Evolutionary conservation across 2,329 filamentous ascomycete genomes (phyloP).

Genomic region (Pseudocercospora pini-densiflorae): DNA sequence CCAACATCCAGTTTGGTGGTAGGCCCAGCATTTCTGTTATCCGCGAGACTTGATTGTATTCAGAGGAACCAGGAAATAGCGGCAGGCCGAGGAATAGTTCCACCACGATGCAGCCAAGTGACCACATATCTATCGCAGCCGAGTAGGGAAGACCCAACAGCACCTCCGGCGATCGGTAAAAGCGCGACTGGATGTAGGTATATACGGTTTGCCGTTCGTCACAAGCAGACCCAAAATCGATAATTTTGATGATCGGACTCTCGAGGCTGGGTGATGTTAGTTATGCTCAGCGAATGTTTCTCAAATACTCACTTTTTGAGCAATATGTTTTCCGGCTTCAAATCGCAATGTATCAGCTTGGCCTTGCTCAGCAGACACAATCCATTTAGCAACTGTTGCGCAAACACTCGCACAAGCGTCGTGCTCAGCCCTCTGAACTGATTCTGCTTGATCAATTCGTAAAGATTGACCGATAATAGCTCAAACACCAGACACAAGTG

Average conservation of each 20-base stretch:
- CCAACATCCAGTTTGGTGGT: conserved; percentile 98
- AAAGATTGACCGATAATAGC: conserved; percentile 93
- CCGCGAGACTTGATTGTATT: conserved; percentile 97
- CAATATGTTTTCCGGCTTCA: conserved; percentile 97
- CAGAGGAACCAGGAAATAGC: conserved; percentile 93
- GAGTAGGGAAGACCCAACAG: conserved; percentile 95
- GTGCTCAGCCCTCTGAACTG: conserved; percentile 98
- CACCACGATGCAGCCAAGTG: conserved; percentile 95
- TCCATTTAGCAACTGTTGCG: conserved; percentile 93
- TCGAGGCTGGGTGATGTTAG: conserved; percentile 65
- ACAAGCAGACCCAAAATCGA: conserved; percentile 98
- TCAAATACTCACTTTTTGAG: conserved; percentile 75
- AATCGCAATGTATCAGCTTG: conserved; percentile 93
- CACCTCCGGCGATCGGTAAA: conserved; percentile 97
- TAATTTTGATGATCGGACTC: conserved; percentile 99
- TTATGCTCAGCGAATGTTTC: neutral
- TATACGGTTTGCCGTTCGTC: conserved; percentile 99
- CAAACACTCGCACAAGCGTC: conserved; percentile 94
- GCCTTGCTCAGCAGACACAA: conserved; percentile 93
- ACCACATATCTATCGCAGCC: conserved; percentile 99
- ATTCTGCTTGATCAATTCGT: conserved; percentile 99
- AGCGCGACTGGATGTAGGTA: conserved; percentile 97
- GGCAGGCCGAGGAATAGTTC: conserved; percentile 95
- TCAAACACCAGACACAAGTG: conserved; percentile 98
- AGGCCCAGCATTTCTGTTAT: conserved; percentile 99